Conservation (phyloP, 129 eudicot genomes). For the Flaveria robusta region DNA sequence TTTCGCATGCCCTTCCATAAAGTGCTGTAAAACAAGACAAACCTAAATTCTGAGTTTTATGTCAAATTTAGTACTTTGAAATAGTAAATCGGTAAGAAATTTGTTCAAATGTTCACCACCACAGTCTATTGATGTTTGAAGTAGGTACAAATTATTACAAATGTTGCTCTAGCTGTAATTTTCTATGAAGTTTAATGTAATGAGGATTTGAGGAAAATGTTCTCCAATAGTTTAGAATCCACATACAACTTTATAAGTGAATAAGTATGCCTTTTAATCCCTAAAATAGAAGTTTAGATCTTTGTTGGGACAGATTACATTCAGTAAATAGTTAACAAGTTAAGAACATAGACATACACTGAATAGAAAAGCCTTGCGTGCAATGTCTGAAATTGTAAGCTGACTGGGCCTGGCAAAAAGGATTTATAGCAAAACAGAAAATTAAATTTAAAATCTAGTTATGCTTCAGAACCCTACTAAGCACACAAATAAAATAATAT, state of each 20-base stretch:
- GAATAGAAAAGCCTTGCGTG: constrained; percentile 94
- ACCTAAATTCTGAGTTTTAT: not conserved
- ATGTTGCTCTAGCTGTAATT: not conserved
- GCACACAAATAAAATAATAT: constrained; percentile 10
- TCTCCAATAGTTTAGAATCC: not conserved
- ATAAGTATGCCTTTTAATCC: not conserved
- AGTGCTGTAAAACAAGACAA: constrained; percentile 65
- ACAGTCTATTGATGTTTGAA: constrained; percentile 1
- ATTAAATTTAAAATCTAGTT: constrained; percentile 11
- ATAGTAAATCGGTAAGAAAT: constrained; percentile 12
- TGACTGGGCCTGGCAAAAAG: constrained; percentile 76
- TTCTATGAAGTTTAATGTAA: constrained; percentile 13
- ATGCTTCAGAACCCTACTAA: constrained; percentile 6
- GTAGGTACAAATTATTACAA: constrained; percentile 3
- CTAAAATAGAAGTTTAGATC: constrained; percentile 12
- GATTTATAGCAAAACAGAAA: constrained; percentile 10
- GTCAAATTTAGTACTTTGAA: constrained; percentile 1
- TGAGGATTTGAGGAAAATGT: constrained; percentile 3
- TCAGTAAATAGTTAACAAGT: constrained; percentile 1
- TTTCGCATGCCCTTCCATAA: constrained; percentile 99
- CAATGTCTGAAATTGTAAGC: constrained; percentile 89
- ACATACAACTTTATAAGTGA: not conserved
- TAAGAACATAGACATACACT: constrained; percentile 64
- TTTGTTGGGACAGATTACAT: constrained; percentile 10
- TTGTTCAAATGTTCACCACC: constrained; percentile 14